Percentiles rank a stretch among this genome's conserved stretches.
These are phyloP conservation scores for Kodamaea laetipori DNA, from an alignment of 805 yeast species.

Conservation along the genomic window DNA sequence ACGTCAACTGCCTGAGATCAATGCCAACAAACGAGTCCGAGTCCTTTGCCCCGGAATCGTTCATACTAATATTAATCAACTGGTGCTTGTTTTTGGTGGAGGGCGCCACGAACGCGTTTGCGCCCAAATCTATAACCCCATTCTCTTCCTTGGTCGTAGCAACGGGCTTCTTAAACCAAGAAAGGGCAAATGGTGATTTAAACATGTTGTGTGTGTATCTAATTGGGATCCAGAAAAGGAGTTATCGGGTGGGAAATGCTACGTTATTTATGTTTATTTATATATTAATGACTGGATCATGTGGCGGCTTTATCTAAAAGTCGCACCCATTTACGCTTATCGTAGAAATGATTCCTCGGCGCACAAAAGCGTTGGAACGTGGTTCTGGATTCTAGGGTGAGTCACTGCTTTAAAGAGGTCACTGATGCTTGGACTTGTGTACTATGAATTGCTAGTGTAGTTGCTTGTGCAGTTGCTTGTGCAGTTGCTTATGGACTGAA, in stretches of 20 bases:
- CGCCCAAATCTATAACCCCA: slow-evolving; percentile 19
- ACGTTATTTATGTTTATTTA: slow-evolving; percentile 4
- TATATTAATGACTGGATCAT: slow-evolving; percentile 8
- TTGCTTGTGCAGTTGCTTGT: too few relatives aligned
- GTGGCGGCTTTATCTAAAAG: slow-evolving; percentile 9
- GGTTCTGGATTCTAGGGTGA: slow-evolving; percentile 6
- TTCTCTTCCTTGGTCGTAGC: slow-evolving; percentile 11
- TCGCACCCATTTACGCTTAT: not conserved
- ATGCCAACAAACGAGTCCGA: slow-evolving; percentile 41
- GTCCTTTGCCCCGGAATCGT: slow-evolving; percentile 22
- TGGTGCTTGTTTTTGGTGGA: slow-evolving; percentile 26
- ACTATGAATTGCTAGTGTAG: too few relatives aligned
- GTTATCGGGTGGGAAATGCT: not conserved
- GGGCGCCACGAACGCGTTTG: slow-evolving; percentile 34
- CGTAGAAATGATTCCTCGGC: slow-evolving; percentile 1
- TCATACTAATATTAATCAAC: slow-evolving; percentile 38
- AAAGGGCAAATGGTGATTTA: slow-evolving; percentile 14
- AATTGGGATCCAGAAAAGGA: too few relatives aligned
- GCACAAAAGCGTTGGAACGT: slow-evolving; percentile 6
- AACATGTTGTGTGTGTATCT: slow-evolving; percentile 16
- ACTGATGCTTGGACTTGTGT: too few relatives aligned
- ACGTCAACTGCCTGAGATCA: slow-evolving; percentile 36
- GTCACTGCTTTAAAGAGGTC: too few relatives aligned
- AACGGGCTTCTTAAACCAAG: slow-evolving; percentile 19
- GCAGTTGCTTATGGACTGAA: too few relatives aligned